Base-by-base conservation (phyloP, 2,329 filamentous ascomycete genomes). In the Penicillium frequentans region DNA sequence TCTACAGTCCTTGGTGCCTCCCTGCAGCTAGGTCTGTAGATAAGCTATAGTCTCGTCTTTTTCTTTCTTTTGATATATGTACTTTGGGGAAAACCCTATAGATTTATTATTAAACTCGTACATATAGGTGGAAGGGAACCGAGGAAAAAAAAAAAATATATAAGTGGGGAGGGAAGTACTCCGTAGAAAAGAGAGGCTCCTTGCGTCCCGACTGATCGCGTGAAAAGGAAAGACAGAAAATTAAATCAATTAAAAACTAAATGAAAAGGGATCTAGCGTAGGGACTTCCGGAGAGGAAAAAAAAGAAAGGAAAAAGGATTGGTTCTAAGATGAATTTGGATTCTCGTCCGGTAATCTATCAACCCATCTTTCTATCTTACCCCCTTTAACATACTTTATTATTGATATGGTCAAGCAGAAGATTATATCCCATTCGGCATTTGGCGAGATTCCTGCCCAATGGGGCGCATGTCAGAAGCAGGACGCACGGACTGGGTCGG, bases 401-500 rank as follows among this genome's bases (percentile, higher is more conserved):
- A 42, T 42, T 16, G 16, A 27, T 46, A 46, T 46, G 44, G 44
- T 31, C 2, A 26, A 48, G 14, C 31, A 47, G 31, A 29, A 33
- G 10, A 48, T 42, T 11, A 39, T 39, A 39, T 39, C 35, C n/a
- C 9, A n/a, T 10, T 19, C 35, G 35, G 35, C 35, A 37, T 24
- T 48, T 23, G 29, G 46, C 58, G 49, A 49, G 51, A 64, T 64
- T 64, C 49, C 54, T 49, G 44, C 52, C 61, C 61, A 60, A 63
- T 58, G 19, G 47, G 49, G 43, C 29, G 24, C 49, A 51, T 42
- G 35, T 44, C 37, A 51, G 49, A 52, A 42, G 24, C 26, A 49
- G 49, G 39, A 51, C 59, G 61, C 62, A 64, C 62, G 61, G 61
- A 64, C 61, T 52, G 23, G 58, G 23, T 49, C 53, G 62, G 59